Evolutionary conservation across 2,329 filamentous ascomycete species (phyloP), one percentile per base, ranked within the genome.

Genomic region (Cordyceps tenuipes): DNA sequence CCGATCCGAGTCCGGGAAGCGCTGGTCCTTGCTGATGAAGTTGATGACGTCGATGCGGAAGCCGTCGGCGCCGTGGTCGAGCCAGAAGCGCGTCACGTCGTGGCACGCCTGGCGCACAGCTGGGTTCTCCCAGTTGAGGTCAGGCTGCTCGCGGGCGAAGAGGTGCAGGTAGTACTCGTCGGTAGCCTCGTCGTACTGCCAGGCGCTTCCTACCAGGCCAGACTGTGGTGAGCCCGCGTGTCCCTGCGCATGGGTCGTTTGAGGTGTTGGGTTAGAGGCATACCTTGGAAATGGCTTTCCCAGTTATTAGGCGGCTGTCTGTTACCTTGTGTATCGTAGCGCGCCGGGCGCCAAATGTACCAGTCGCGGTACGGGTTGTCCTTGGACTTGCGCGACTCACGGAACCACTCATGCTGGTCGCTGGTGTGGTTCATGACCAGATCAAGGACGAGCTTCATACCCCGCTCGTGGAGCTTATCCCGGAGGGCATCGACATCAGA

Each of bases 111-210:
- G 73, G 39, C 87, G 80, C 3, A 89, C 84, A 0, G 79, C 79
- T 0, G 79, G 77, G 66, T 87, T 86, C 68, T 90, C 86, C 88
- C 88, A 91, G 73, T 91, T 91, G 46, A 92, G 79, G 64, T 91
- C 89, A 0, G 89, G 88, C 68, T 91, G 88, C 64, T 87, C 82
- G 5, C 79, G 80, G 47, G 82, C 82, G 71, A 89, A 92, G 34
- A 91, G 79, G 63, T 84, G 82, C 1, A 91, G 82, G 67, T 89
- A 82, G 67, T 80, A 81, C 63, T 81, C 77, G 12, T 72, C 70
- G 0, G 78, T 80, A 13, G 69, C 62, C 65, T 79, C 77, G 61
- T 81, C 78, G 47, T 76, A 82, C 52, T 77, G 73, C 78, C 78
- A 81, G 1, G 74, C 75, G 61, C 70, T 73, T 65, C 77, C 57